Conservation (phyloP, 208 protist genomes). For the Zelonia costaricensis region DNA sequence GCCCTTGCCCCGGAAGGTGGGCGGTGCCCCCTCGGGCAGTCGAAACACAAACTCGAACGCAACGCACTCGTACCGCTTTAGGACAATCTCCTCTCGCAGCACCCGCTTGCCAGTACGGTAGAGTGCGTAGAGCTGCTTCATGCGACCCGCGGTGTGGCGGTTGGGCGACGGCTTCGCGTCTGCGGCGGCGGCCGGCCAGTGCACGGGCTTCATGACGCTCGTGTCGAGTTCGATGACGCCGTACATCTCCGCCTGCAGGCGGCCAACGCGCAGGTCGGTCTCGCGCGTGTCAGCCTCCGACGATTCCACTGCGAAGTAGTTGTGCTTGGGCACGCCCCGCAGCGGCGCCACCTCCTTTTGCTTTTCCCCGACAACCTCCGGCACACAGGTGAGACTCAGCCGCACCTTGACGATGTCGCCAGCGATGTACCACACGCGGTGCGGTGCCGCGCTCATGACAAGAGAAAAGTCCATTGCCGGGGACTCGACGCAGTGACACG, state of each 20-base stretch:
- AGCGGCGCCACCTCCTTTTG: conserved; percentile 21
- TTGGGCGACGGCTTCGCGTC: not conserved
- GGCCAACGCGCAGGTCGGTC: conserved; percentile 32
- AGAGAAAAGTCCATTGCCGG: conserved; percentile 18
- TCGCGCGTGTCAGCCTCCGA: conserved; percentile 17
- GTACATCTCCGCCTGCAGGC: conserved; percentile 27
- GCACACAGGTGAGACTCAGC: conserved; percentile 35
- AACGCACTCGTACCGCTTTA: conserved; percentile 23
- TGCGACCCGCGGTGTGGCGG: not conserved
- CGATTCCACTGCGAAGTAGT: conserved; percentile 43
- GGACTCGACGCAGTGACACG: not conserved
- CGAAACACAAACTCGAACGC: conserved; percentile 38
- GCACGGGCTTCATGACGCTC: conserved; percentile 32
- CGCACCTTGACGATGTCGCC: conserved; percentile 59
- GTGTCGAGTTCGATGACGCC: conserved; percentile 32
- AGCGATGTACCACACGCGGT: conserved; percentile 67
- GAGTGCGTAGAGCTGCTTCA: conserved; percentile 8
- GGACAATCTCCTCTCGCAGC: conserved; percentile 9
- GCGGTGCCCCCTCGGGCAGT: conserved; percentile 50
- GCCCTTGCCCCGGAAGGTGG: conserved; percentile 45
- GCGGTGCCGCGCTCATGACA: conserved; percentile 18
- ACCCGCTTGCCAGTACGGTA: conserved; percentile 19
- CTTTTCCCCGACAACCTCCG: conserved; percentile 11
- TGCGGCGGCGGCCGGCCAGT: conserved; percentile 11
- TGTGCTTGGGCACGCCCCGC: conserved; percentile 11